Base-by-base conservation (phyloP, 331 rosid genomes). In the Rosa hybrid region DNA sequence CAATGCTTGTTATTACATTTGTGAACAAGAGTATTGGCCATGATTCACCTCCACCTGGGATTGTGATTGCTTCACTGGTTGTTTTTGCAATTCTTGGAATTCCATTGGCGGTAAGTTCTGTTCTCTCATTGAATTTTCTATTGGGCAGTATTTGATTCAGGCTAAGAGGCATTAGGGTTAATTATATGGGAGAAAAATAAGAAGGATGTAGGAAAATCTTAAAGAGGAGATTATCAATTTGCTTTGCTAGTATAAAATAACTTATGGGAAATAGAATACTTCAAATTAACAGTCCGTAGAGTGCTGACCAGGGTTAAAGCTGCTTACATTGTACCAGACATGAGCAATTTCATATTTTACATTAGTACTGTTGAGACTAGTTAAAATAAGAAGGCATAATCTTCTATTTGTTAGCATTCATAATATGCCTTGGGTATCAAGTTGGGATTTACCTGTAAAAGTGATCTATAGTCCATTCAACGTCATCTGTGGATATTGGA, bases 11-110 rank as follows among this genome's bases (percentile, higher is more conserved):
- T 30, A 68, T 92, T 74, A 86, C 97, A 71, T 93, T 78, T 78
- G 88, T 88, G 87, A 95, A 90, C 59, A 87, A 88, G 18, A 78
- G 77, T 48, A 79, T 85, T 79, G 91, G 89, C 64, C 84, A 77
- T 81, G 87, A 80, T 79, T 86, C 64, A 80, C 97, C 96, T 79
- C 94, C 97, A 39, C 46, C 38, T 72, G 80, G 94, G 82, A 83
- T 94, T 73, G 88, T 90, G 76, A 75, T 87, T 44, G 86, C 91
- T 81, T 87, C 98, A 80, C 72, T 91, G 85, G 30, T 62, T 75
- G 81, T 86, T 85, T 94, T 92, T 81, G 75, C 98, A 48, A 38
- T 94, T 76, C 92, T 90, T 79, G 92, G 94, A 20, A 75, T 85
- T 83, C 95, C 97, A 46, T 88, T 92, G 83, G 87, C 93, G 20